Evolutionary conservation across 345 rosid genomes (phyloP), one percentile per base, ranked within the genome.

Genomic region (Hypericum androsaemum): DNA sequence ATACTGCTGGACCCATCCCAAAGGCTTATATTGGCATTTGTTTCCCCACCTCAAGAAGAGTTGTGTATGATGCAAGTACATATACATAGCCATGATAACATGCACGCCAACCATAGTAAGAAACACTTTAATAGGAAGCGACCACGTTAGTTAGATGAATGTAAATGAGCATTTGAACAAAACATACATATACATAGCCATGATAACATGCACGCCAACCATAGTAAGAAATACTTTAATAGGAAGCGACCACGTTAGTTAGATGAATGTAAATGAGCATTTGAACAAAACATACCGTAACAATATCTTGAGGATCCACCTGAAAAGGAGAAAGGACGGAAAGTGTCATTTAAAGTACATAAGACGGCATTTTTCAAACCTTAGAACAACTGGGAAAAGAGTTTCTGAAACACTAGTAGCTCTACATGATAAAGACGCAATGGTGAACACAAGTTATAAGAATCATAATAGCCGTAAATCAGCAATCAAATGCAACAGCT

Each of bases 291-390:
- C 95, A 67, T 78, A 87, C 96, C 87, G 74, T 90, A 56, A 90
- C 98, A 37, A 90, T 87, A 73, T 90, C 98, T 78, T 90, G 98
- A 55, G 96, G 98, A 77, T 90, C 98, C 69, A 90, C 98, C 96
- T 90, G 82, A 32, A 15, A 53, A 53, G 74, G 64, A 62, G 36
- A 5, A 40, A 59, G 64, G 43, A 32, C 54, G 43, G 59, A 12
- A 61, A 14, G 41, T 50, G 61, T 64, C 68, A 79, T 0, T 35
- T 39, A 16, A 7, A 44, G 40, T 10, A 17, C 14, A 5, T 15
- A 39, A 50, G 15, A 50, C 41, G 53, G 7, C 9, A 3, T 5
- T 9, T 45, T 40, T 13, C 39, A 0, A 38, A 15, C 5, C 17
- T 50, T 43, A 9, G 22, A 37, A 10, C 5, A 35, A 47, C 16